Evolutionary conservation across 805 yeast species (phyloP).

Genomic region (Candida coleopterorum): DNA sequence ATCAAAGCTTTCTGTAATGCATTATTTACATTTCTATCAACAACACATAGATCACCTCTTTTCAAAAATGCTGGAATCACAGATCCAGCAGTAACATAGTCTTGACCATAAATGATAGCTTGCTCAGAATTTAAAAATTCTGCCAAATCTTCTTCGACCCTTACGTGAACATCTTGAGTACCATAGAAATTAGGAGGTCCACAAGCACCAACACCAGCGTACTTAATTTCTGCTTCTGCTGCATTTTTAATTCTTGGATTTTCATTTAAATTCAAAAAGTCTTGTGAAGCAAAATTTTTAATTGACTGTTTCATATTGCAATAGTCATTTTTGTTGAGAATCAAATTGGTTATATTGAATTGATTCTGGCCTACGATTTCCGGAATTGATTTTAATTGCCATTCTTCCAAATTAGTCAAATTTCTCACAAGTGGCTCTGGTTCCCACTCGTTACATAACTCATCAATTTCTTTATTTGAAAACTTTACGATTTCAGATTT

Average conservation of each 20-base stretch:
- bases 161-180: constrained; percentile 83
- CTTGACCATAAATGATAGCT: constrained; percentile 89
- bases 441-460: constrained; percentile 83
- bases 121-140: constrained; percentile 70
- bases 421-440: constrained; percentile 78
- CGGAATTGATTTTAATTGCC: constrained; percentile 66
- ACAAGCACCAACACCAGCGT: constrained; percentile 94
- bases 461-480: constrained; percentile 65
- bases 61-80: constrained; percentile 91
- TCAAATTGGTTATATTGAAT: constrained; percentile 20
- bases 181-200: constrained; percentile 99
- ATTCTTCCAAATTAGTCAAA: constrained; percentile 45
- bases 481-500: constrained; percentile 66
- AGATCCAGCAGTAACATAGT: constrained; percentile 78
- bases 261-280: constrained; percentile 61
- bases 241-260: constrained; percentile 42
- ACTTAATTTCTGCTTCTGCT: constrained; percentile 55
- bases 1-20: constrained; percentile 84
- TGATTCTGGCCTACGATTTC: constrained; percentile 53
- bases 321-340: not conserved
- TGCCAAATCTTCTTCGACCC: constrained; percentile 72
- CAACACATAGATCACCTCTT: constrained; percentile 90
- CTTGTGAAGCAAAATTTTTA: constrained; percentile 65
- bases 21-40: constrained; percentile 71
- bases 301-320: constrained; percentile 31